phyloP scores from a whole-genome alignment of 768 basidiomycete genomes.

The Tricholoma matsutake region DNA sequence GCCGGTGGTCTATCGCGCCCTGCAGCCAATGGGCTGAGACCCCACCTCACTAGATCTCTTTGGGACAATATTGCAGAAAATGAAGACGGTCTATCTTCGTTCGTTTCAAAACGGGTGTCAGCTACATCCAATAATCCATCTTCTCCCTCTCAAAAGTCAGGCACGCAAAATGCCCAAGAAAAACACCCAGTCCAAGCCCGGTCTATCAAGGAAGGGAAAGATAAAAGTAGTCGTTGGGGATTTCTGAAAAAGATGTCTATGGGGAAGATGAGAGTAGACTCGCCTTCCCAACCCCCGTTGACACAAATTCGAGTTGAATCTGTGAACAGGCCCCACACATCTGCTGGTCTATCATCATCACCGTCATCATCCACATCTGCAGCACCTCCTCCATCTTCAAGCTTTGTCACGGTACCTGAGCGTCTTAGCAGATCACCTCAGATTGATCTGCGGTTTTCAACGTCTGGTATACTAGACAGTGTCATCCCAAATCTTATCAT shows the following conservation, averaged over 20 bases:
- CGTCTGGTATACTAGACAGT: slow-evolving; percentile 58
- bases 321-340: slow-evolving; percentile 28
- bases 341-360: slow-evolving; percentile 22
- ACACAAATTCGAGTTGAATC: slow-evolving; percentile 29
- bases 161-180: slow-evolving; percentile 16
- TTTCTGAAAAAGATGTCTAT: slow-evolving; percentile 99
- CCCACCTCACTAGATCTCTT: slow-evolving; percentile 42
- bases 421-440: slow-evolving; percentile 48
- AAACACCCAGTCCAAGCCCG: slow-evolving; percentile 20
- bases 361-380: slow-evolving; percentile 15
- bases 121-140: slow-evolving; percentile 8
- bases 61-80: slow-evolving; percentile 49
- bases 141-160: slow-evolving; percentile 15
- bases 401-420: slow-evolving; percentile 26
- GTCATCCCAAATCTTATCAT: slow-evolving; percentile 34
- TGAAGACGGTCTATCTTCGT: slow-evolving; percentile 12
- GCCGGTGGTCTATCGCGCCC: slow-evolving; percentile 37
- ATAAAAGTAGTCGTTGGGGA: slow-evolving; percentile 83
- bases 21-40: slow-evolving; percentile 32
- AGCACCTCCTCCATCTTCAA: slow-evolving; percentile 20
- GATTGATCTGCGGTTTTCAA: slow-evolving; percentile 71
- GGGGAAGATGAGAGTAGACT: slow-evolving; percentile 81
- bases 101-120: slow-evolving; percentile 16
- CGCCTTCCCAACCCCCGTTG: slow-evolving; percentile 42
- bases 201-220: slow-evolving; percentile 39